These are phyloP conservation scores for Phycomyces blakesleeanus DNA, from an alignment of 192 early-diverging fungal genomes.

Conservation along the genomic window DNA sequence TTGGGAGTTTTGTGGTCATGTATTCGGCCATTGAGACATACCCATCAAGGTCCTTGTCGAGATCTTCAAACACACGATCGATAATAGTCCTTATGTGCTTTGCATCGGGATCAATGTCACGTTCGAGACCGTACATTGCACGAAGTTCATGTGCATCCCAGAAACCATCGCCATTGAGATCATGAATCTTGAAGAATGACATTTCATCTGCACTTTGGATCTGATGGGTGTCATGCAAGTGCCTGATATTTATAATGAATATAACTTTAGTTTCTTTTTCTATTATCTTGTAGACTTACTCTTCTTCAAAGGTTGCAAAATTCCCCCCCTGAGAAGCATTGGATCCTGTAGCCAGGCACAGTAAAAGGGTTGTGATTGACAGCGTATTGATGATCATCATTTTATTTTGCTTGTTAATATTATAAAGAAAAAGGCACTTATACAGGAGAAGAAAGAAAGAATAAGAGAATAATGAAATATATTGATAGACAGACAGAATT, in stretches of 20 bases:
- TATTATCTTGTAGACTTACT: too few species aligned
- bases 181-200: slow-evolving; percentile 26
- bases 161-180: slow-evolving; percentile 16
- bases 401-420: too few species aligned
- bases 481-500: too few species aligned
- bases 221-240: slow-evolving; percentile 18
- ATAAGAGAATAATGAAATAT: too few species aligned
- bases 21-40: slow-evolving; percentile 22
- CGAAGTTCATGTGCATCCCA: slow-evolving; percentile 13
- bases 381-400: too few species aligned
- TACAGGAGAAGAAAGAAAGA: too few species aligned
- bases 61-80: slow-evolving; percentile 6
- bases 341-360: too few species aligned
- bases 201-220: slow-evolving; percentile 19
- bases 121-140: slow-evolving; percentile 19
- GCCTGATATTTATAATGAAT: slow-evolving; percentile 10
- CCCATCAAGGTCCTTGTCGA: slow-evolving; percentile 17
- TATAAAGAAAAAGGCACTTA: too few species aligned
- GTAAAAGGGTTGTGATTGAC: too few species aligned
- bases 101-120: slow-evolving; percentile 5
- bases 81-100: slow-evolving; percentile 11
- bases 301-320: too few species aligned
- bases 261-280: too few species aligned
- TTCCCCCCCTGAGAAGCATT: too few species aligned
- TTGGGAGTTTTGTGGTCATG: slow-evolving; percentile 9